Evolutionary conservation across 345 rosid species (phyloP).

Genomic region (Linum trigynum): DNA sequence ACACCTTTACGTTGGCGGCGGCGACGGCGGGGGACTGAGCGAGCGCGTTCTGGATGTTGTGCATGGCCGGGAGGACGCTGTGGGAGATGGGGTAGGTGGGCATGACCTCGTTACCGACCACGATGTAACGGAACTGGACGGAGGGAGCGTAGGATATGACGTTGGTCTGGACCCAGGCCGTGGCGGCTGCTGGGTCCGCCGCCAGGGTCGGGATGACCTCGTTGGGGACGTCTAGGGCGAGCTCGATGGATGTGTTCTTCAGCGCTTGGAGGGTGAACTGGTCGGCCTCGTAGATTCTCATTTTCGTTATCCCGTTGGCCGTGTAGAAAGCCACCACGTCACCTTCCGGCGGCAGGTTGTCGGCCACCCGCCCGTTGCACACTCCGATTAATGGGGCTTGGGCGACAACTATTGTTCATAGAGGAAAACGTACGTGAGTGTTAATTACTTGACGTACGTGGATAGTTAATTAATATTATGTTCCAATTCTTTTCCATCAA

Average conservation of each 20-base stretch:
- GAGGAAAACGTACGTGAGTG: too few species aligned
- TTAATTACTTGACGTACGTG: too few species aligned
- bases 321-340: slow-evolving; percentile 27
- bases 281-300: slow-evolving; percentile 34
- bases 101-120: slow-evolving; percentile 39
- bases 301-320: slow-evolving; percentile 21
- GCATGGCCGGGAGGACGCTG: slow-evolving; percentile 23
- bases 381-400: slow-evolving; percentile 28
- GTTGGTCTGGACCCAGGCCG: slow-evolving; percentile 30
- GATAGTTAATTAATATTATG: too few species aligned
- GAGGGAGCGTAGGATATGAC: slow-evolving; percentile 19
- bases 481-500: too few species aligned
- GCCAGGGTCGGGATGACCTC: slow-evolving; percentile 24
- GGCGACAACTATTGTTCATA: slow-evolving; percentile 2
- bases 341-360: slow-evolving; percentile 26
- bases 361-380: slow-evolving; percentile 32
- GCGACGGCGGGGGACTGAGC: slow-evolving; percentile 11
- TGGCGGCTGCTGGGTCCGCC: slow-evolving; percentile 14
- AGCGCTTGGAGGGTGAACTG: slow-evolving; percentile 36
- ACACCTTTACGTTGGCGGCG: slow-evolving; percentile 26
- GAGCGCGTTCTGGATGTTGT: slow-evolving; percentile 18
- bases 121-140: slow-evolving; percentile 42
- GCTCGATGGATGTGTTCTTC: slow-evolving; percentile 29
- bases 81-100: slow-evolving; percentile 15
- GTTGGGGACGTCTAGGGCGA: slow-evolving; percentile 25